phyloP scores from a whole-genome alignment of 345 rosid species.

The Gossypium stocksii region DNA sequence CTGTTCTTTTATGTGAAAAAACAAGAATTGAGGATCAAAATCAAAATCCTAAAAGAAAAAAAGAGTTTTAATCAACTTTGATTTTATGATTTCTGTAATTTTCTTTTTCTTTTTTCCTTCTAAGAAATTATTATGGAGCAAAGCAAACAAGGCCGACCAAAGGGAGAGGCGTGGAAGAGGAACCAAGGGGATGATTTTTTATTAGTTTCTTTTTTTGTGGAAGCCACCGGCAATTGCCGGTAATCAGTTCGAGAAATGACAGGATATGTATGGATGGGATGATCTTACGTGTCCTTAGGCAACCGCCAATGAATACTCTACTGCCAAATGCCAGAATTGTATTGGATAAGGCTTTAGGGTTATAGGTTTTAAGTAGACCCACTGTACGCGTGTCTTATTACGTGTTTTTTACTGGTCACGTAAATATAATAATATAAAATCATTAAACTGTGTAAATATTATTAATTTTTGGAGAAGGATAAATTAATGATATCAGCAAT shows the following conservation, averaged over 20 bases:
- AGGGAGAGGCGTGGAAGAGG: not conserved
- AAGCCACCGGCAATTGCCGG: not conserved
- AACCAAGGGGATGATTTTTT: not conserved
- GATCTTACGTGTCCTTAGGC: not conserved
- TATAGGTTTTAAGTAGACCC: no score
- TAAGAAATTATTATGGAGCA: not conserved
- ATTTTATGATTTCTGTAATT: not conserved
- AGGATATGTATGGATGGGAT: not conserved
- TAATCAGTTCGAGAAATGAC: not conserved
- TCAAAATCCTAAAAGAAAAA: not conserved
- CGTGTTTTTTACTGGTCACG: no score
- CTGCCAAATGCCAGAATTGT: no score
- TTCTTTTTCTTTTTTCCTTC: not conserved
- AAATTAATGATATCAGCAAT: no score
- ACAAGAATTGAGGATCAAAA: not conserved
- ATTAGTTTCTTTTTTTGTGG: not conserved
- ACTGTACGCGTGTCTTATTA: no score
- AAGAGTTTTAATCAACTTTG: not conserved
- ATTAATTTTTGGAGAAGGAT: no score
- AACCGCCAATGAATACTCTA: not conserved
- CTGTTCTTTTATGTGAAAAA: not conserved
- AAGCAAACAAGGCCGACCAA: not conserved
- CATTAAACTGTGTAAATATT: no score
- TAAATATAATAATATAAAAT: no score
- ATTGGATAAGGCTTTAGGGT: no score